Percentiles rank a stretch among this genome's conserved stretches.
Conservation (phyloP, 805 yeast genomes). For the Candida cerambycidarum region DNA sequence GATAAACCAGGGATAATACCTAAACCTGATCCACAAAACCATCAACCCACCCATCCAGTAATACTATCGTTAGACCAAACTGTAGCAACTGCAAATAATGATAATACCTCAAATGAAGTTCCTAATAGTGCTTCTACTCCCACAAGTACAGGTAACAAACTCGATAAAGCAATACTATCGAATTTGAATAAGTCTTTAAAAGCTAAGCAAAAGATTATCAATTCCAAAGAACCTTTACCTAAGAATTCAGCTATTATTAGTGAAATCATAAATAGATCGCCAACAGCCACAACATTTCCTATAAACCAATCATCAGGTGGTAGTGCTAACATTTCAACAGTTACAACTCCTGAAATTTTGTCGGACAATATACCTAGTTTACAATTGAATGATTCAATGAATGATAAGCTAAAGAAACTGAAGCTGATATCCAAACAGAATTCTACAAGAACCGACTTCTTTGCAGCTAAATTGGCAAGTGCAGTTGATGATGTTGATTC, state of each 20-base stretch:
- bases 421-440: constrained; percentile 45
- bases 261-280: constrained; percentile 37
- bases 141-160: constrained; percentile 9
- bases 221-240: constrained; percentile 35
- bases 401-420: constrained; percentile 16
- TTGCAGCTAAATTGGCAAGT: constrained; percentile 91
- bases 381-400: constrained; percentile 9
- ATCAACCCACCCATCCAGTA: not conserved
- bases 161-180: constrained; percentile 34
- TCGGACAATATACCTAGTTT: constrained; percentile 16
- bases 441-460: constrained; percentile 83
- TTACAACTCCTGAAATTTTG: constrained; percentile 2
- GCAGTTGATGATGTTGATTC: constrained; percentile 90
- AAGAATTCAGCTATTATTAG: constrained; percentile 34
- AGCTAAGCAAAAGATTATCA: constrained; percentile 43
- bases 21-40: not conserved
- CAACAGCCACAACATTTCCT: constrained; percentile 23
- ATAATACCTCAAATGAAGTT: not conserved
- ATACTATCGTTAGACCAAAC: not conserved
- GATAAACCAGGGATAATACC: not conserved
- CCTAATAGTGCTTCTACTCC: not conserved
- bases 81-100: not conserved
- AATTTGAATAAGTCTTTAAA: constrained; percentile 43
- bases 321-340: constrained; percentile 1
- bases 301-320: constrained; percentile 6